Evolutionary conservation across 768 basidiomycete genomes (phyloP), one percentile per base, ranked within the genome.

Genomic region (Amylocystis lapponica): DNA sequence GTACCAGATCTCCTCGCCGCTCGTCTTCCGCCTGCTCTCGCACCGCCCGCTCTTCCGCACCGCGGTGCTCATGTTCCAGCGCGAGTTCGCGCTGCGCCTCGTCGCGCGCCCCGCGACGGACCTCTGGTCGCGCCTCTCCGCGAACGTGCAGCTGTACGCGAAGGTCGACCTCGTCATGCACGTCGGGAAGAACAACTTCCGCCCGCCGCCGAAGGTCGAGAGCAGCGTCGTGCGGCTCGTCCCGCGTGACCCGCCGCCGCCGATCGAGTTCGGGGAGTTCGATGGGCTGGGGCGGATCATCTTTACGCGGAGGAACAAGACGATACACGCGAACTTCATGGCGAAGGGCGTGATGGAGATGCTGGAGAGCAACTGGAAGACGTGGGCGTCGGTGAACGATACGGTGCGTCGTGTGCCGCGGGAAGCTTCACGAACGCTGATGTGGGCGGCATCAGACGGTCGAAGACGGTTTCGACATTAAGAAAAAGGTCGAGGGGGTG

Each of bases 1-100:
- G 1, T 99, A 98, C 65, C 94, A 98, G 64, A 99, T 99, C 55
- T 98, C 96, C 2, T 98, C 96, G 1, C 90, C 94, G 5, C 83
- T 99, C 38, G 86, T 97, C 43, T 99, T 99, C 75, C 88, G 90
- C 47, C 79, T 99, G 26, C 81, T 98, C 37, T 98, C 96, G 2
- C 93, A 97, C 56, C 86, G 96, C 2, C 96, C 96, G 0, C 71
- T 97, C 33, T 91, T 88, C 61, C 90, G 95, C 20, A 80, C 87
- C 45, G 90, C 92, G 26, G 91, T 99, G 49, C 86, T 99, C 68
- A 99, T 99, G 96, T 99, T 99, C 70, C 96, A 99, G 67, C 86
- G 93, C 43, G 96, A 99, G 65, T 99, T 99, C 57, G 96, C 96
- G 0, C 72, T 94, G 48, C 85, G 96, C 2, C 77, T 99, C 10